A percentile compares a stretch with the other conserved stretches of the same genome.
Conservation (phyloP, 1,284 basidiomycete genomes). For the Tetrapyrgos nigripes region DNA sequence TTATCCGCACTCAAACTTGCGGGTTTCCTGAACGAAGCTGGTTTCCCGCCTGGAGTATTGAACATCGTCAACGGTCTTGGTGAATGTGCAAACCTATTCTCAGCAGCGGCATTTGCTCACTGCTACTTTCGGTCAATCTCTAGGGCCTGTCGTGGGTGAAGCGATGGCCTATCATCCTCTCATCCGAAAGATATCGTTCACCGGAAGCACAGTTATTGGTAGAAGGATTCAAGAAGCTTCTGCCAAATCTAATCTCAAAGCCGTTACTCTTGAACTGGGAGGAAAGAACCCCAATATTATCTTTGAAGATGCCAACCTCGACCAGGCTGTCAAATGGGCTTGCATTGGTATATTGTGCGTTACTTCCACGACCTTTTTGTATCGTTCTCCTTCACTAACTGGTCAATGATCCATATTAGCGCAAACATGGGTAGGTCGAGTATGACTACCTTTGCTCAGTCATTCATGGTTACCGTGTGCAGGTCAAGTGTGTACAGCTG, state of each 20-base stretch:
- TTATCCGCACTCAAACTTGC: conserved; percentile 66
- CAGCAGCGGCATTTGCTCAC: no score
- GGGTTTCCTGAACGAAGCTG: conserved; percentile 55
- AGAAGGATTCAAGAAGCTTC: conserved; percentile 85
- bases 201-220: conserved; percentile 63
- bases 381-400: conserved; percentile 22
- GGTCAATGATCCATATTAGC: no score
- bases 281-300: conserved; percentile 67
- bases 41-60: conserved; percentile 70
- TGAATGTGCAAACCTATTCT: not conserved
- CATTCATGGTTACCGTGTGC: no score
- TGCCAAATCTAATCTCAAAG: conserved; percentile 87
- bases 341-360: conserved; percentile 72
- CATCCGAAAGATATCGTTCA: conserved; percentile 56
- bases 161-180: conserved; percentile 27
- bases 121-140: not conserved
- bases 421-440: conserved; percentile 31
- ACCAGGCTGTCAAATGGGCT: conserved; percentile 76
- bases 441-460: no score
- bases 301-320: conserved; percentile 65
- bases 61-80: conserved; percentile 82
- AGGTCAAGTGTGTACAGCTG: conserved; percentile 76
- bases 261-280: conserved; percentile 79
- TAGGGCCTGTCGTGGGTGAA: conserved; percentile 62
- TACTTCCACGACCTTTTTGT: not conserved